A percentile compares a stretch with the other conserved stretches of the same genome.
These are phyloP conservation scores for Lathyrus aphaca DNA, from an alignment of 306 rosid species.

Conservation along the genomic window DNA sequence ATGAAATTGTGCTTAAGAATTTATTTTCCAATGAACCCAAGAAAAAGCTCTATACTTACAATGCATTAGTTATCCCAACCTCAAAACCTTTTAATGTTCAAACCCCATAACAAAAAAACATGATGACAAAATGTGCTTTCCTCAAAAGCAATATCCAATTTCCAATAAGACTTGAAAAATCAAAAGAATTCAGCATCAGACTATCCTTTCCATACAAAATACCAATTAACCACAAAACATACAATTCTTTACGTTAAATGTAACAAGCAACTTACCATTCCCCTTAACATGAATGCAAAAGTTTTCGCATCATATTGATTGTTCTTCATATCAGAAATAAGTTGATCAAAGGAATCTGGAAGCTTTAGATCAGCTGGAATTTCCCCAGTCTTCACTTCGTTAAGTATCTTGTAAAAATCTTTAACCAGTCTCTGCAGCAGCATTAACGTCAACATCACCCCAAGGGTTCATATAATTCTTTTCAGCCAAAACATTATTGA, in stretches of 20 bases:
- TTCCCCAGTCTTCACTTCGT: slow-evolving; percentile 83
- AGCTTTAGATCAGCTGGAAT: slow-evolving; percentile 75
- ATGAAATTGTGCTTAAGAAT: not conserved
- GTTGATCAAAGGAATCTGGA: slow-evolving; percentile 81
- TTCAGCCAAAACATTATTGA: slow-evolving; percentile 7
- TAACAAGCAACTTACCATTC: slow-evolving; percentile 68
- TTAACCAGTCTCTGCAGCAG: slow-evolving; percentile 77
- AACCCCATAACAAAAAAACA: slow-evolving; percentile 16
- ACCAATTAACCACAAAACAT: slow-evolving; percentile 32
- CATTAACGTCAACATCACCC: slow-evolving; percentile 43
- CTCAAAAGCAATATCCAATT: not conserved
- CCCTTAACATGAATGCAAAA: slow-evolving; percentile 80
- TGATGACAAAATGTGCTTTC: not conserved
- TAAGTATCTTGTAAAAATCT: slow-evolving; percentile 83
- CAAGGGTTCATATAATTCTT: slow-evolving; percentile 37
- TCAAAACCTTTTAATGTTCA: slow-evolving; percentile 19
- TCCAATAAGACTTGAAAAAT: slow-evolving; percentile 9
- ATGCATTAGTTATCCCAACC: slow-evolving; percentile 20
- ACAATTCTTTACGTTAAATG: slow-evolving; percentile 12
- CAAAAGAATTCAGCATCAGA: slow-evolving; percentile 26
- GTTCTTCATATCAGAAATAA: slow-evolving; percentile 86
- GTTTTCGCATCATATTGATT: slow-evolving; percentile 83
- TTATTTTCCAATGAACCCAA: not conserved
- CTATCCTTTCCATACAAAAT: slow-evolving; percentile 22
- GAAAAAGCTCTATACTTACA: not conserved